Evolutionary conservation across 1,284 basidiomycete genomes (phyloP), one percentile per base, ranked within the genome.

Genomic region (Takashimella tepidaria): DNA sequence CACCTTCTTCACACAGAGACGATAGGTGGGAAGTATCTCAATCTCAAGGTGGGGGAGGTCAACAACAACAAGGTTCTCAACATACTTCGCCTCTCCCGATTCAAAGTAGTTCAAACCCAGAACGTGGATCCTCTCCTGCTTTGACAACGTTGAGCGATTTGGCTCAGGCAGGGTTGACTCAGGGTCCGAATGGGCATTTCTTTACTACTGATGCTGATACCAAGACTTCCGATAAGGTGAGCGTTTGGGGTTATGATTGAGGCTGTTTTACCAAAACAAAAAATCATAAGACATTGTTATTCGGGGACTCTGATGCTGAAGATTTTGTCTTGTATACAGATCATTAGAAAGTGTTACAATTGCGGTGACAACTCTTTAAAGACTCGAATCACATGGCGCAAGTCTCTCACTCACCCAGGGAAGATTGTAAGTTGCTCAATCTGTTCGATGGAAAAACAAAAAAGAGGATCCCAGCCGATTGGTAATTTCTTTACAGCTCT

Each of bases 281-380:
- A n/a, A n/a, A n/a, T n/a, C n/a, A n/a, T n/a, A n/a, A n/a, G n/a
- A n/a, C n/a, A n/a, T n/a, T n/a, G n/a, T n/a, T n/a, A n/a, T n/a
- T n/a, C n/a, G n/a, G n/a, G n/a, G n/a, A n/a, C n/a, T n/a, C n/a
- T n/a, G n/a, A n/a, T n/a, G n/a, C n/a, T n/a, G n/a, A n/a, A n/a
- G n/a, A n/a, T n/a, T n/a, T 37, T 37, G 44, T n/a, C 11, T 19
- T 4, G 6, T 23, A 45, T 20, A 6, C 13, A 23, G 13, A 5
- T 45, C 23, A 25, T 51, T 20, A 46, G 55, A 20, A 51, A 49
- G 46, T 56, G 55, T 20, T 37, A 48, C 19, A 37, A 53, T 24
- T 56, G 55, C 43, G 55, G 55, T 21, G 55, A 41, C 31, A 56
- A 56, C 37, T 37, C 31, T 8, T 16, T 37, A 8, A 37, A 37